These are phyloP conservation scores for Dimargaris xerosporica DNA, from an alignment of 192 early-diverging fungal species.

Conservation along the genomic window DNA sequence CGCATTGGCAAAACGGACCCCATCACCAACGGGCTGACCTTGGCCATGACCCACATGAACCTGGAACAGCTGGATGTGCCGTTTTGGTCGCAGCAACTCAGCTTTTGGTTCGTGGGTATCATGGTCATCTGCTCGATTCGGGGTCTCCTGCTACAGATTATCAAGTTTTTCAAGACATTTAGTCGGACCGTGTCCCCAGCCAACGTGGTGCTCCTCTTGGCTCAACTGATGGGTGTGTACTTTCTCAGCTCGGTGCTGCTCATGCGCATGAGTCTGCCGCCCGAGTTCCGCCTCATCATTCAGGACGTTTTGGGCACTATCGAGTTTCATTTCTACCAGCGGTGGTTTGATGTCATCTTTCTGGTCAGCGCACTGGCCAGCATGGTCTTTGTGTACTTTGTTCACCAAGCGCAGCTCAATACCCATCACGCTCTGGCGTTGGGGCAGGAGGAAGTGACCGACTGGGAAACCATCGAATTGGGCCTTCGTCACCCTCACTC, in stretches of 20 bases:
- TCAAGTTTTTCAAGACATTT: conserved; percentile 59
- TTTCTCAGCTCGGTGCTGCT: conserved; percentile 81
- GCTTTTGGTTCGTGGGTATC: conserved; percentile 79
- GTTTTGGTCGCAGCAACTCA: conserved; percentile 83
- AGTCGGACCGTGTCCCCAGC: conserved; percentile 54
- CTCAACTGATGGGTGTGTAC: conserved; percentile 87
- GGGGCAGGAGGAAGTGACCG: conserved; percentile 22
- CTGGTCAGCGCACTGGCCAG: conserved; percentile 63
- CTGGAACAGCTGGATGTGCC: conserved; percentile 50
- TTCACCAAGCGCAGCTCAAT: conserved; percentile 41
- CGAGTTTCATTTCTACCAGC: conserved; percentile 82
- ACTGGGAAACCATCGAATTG: conserved; percentile 13
- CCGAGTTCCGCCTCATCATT: conserved; percentile 67
- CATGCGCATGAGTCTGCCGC: conserved; percentile 78
- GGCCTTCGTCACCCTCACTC: not conserved
- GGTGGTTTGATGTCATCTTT: conserved; percentile 91
- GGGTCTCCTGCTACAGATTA: conserved; percentile 67
- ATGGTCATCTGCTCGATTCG: conserved; percentile 83
- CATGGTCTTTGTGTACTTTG: conserved; percentile 51
- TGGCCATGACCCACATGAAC: conserved; percentile 47
- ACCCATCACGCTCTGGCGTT: conserved; percentile 30
- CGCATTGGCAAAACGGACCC: conserved; percentile 64
- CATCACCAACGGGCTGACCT: conserved; percentile 60
- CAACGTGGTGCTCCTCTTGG: conserved; percentile 60
- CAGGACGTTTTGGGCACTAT: conserved; percentile 62